phyloP scores from a whole-genome alignment of 306 rosid species.

The Purshia tridentata region DNA sequence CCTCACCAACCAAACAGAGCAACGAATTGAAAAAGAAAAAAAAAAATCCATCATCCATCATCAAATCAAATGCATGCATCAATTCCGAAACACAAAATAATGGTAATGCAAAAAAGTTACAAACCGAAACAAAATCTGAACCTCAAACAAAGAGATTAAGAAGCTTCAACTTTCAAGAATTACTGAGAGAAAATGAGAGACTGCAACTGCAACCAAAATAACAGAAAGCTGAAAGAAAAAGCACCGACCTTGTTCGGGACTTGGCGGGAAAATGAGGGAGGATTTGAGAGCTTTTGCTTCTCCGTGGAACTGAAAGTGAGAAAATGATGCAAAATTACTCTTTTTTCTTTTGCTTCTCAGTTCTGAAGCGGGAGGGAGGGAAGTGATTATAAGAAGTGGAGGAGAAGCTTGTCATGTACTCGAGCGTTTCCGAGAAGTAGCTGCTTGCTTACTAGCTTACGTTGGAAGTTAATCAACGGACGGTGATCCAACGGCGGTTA shows the following conservation, averaged over 20 bases:
- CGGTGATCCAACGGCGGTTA: neutral
- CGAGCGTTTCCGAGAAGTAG: neutral
- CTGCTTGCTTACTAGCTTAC: neutral
- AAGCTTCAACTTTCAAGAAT: no score
- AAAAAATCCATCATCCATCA: neutral
- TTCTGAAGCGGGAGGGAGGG: no score
- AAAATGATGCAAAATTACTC: no score
- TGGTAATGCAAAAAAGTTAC: neutral
- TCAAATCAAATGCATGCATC: neutral
- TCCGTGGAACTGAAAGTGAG: no score
- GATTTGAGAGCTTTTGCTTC: neutral
- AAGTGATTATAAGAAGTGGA: no score
- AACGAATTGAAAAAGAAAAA: neutral
- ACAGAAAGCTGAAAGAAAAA: neutral
- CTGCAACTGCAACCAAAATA: neutral
- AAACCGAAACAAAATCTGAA: neutral
- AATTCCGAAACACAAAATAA: neutral
- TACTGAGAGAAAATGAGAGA: no score
- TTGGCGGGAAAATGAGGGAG: neutral
- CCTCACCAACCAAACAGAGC: conserved; percentile 1
- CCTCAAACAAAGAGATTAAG: neutral
- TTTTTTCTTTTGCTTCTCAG: no score
- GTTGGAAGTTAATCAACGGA: neutral
- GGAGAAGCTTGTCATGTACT: no score
- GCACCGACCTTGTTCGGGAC: neutral